Percentiles rank a stretch among this genome's conserved stretches.
phyloP scores from a whole-genome alignment of 106 monocot species.

The Ottelia alismoides region DNA sequence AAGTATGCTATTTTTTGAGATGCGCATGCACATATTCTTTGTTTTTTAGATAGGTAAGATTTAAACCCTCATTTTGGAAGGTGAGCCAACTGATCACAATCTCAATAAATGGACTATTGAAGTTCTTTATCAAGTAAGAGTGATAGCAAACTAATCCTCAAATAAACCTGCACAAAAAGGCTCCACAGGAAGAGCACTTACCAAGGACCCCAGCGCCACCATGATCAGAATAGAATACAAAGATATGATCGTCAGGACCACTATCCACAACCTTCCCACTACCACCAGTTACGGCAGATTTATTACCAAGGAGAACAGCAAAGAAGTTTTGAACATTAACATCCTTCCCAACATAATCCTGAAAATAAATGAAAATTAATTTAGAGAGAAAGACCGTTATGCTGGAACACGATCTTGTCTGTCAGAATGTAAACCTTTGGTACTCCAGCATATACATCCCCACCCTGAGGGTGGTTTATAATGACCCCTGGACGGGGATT shows the following conservation, averaged over 20 bases:
- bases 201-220: conserved; percentile 91
- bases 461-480: conserved; percentile 79
- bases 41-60: no score
- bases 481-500: conserved; percentile 84
- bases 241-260: conserved; percentile 92
- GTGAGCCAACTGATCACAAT: no score
- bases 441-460: conserved; percentile 86
- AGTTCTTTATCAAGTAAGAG: no score
- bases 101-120: no score
- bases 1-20: no score
- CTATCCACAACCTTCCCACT: conserved; percentile 94
- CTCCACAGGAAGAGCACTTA: conserved; percentile 27
- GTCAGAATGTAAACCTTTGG: conserved; percentile 77
- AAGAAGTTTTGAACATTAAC: conserved; percentile 78
- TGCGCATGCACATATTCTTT: no score
- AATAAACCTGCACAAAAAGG: no score
- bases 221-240: conserved; percentile 86
- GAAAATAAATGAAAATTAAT: conserved; percentile 5
- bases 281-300: conserved; percentile 67
- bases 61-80: no score
- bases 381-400: background rate
- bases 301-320: conserved; percentile 81
- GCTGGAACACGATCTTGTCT: no score
- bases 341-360: conserved; percentile 84
- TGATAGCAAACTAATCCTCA: no score